Evolutionary conservation across 305 asterid species (phyloP), one percentile per base, ranked within the genome.

Genomic region (Plantago lanceolata): DNA sequence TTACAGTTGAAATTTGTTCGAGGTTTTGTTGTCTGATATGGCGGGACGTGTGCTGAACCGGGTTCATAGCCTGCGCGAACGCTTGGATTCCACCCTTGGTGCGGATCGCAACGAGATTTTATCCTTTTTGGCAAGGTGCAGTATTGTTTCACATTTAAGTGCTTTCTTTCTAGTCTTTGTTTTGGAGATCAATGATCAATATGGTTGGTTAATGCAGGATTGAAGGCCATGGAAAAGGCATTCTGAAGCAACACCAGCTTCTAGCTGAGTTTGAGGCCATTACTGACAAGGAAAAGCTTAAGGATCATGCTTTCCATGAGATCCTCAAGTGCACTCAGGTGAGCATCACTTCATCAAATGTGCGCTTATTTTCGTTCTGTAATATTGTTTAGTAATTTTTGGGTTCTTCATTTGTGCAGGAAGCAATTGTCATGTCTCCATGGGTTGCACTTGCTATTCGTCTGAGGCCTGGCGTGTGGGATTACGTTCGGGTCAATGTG

Each of bases 371-470:
- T n/a, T n/a, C 17, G 19, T 11, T 19, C 12, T 14, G 49, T 43
- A 8, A 8, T 43, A 35, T 4, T 19, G 3, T 63, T 6, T 31
- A 8, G 11, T 50, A 31, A 31, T 52, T 19, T 33, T 24, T 45
- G 0, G 14, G 13, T 12, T 66, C 3, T 16, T n/a, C 21, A 5
- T 48, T 63, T 19, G 7, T 43, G 2, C 48, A 90, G 98, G 98
- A 93, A 79, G 97, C 99, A 3, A 83, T 93, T 44, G 96, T 93
- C 66, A 60, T 82, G 67, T 81, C 97, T 14, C 99, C 99, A 8
- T 90, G 99, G 97, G 95, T 93, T 65, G 99, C 95, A 8, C 93
- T 93, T 21, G 96, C 99, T 1, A 86, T 93, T 55, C 96, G 99
- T 18, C 73, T 86, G 26, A 76, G 97, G 73, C 99, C 99, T 0